Evolutionary conservation across 805 yeast genomes (phyloP).

Genomic region (Ascoidea asiatica): DNA sequence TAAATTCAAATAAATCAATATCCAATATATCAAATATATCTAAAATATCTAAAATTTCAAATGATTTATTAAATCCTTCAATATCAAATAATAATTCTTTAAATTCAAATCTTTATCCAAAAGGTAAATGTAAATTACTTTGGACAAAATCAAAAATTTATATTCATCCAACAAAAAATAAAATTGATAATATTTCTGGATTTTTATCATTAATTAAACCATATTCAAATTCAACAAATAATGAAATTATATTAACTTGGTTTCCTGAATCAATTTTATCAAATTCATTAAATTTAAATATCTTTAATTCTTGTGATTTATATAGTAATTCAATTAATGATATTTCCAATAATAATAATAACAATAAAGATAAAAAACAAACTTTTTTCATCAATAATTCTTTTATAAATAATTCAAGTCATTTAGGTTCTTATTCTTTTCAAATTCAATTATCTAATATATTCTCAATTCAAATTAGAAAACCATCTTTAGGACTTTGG

Average conservation of each 20-base stretch:
- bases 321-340: slow-evolving; percentile 4
- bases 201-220: slow-evolving; percentile 45
- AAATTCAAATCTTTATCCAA: no score
- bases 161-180: slow-evolving; percentile 66
- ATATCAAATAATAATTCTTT: no score
- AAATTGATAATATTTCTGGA: slow-evolving; percentile 72
- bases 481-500: slow-evolving; percentile 85
- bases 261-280: slow-evolving; percentile 39
- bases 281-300: slow-evolving; percentile 14
- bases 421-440: slow-evolving; percentile 51
- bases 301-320: slow-evolving; percentile 22
- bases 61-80: no score
- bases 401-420: slow-evolving; percentile 1
- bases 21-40: neutral
- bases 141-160: slow-evolving; percentile 57
- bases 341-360: neutral
- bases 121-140: slow-evolving; percentile 16
- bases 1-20: neutral
- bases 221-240: slow-evolving; percentile 35
- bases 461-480: slow-evolving; percentile 71
- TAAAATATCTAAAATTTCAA: neutral
- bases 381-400: slow-evolving; percentile 4
- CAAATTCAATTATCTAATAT: slow-evolving; percentile 43
- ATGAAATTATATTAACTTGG: slow-evolving; percentile 53
- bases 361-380: neutral